Base-by-base conservation (phyloP, 2,329 filamentous ascomycete species). In the Cercospora beticola region DNA sequence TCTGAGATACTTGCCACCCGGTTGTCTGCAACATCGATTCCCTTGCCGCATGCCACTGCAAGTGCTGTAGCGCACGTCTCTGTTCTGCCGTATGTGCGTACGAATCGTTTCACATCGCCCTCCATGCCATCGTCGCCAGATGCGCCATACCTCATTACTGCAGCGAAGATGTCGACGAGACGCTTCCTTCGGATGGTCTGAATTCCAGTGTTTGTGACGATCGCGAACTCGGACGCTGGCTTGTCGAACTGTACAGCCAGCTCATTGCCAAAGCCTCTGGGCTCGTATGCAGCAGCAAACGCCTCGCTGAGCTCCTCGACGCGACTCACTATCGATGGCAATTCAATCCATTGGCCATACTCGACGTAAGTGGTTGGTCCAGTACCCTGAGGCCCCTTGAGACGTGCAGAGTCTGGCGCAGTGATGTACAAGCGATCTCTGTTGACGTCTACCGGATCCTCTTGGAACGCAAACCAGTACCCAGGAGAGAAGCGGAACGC, bases 201-300 rank as follows among this genome's bases (percentile, higher is more conserved):
- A 64, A 99, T 88, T 2, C 95, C 95, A 14, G 88, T 93, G 74
- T 95, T 97, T 33, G 95, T 98, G 64, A 99, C 85, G 58, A 99
- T 88, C 0, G 94, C 95, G 71, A 98, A 89, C 77, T 99, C 94
- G 62, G 90, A 89, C 0, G 91, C 86, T 0, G 89, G 84, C 68
- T 92, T 86, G 76, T 99, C 95, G 74, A 95, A 99, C 75, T 99
- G 96, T n/a, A 97, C 91, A 1, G 95, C 93, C 66, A 98, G 84
- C 81, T 99, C 95, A 74, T 99, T 99, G 10, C 94, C 94, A 75
- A 97, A 98, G 0, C 94, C 94, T 23, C 88, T 78, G 0, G 92
- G 91, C 28, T 88, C 86, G 10, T 82, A 82, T 0, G 89, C 86
- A 9, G 91, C 91, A 16, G 88, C 86, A 74, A 93, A 94, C 0